These are phyloP conservation scores for Blastobotrys arbuscula DNA, from an alignment of 1,139 yeast genomes.

Conservation along the genomic window DNA sequence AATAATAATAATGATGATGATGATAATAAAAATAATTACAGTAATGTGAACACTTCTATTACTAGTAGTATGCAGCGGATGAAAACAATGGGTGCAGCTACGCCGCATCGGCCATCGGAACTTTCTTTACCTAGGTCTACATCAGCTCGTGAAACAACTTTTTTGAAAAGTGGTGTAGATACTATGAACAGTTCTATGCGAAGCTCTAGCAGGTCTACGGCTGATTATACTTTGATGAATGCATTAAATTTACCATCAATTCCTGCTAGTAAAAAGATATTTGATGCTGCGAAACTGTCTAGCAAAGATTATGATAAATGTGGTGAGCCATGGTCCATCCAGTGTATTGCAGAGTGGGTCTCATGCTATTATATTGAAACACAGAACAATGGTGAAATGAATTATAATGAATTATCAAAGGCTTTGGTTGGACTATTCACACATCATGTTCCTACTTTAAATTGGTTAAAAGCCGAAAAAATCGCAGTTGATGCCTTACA, in stretches of 20 bases:
- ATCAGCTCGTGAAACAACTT: slow-evolving; percentile 2
- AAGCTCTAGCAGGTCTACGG: slow-evolving; percentile 24
- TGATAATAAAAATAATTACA: neutral
- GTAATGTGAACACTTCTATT: neutral
- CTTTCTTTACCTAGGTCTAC: slow-evolving; percentile 4
- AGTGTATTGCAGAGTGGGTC: slow-evolving; percentile 38
- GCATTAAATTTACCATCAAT: slow-evolving; percentile 32
- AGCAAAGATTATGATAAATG: slow-evolving; percentile 39
- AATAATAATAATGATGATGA: neutral
- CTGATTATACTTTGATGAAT: slow-evolving; percentile 26
- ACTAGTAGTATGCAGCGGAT: slow-evolving; percentile 5
- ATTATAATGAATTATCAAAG: slow-evolving; percentile 27
- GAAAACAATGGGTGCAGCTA: slow-evolving; percentile 6
- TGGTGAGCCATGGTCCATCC: slow-evolving; percentile 46
- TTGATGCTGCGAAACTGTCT: slow-evolving; percentile 41
- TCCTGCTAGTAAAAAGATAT: slow-evolving; percentile 29
- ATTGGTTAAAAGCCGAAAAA: slow-evolving; percentile 52
- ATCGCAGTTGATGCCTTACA: slow-evolving; percentile 49
- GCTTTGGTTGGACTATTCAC: slow-evolving; percentile 50
- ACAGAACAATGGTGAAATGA: slow-evolving; percentile 42
- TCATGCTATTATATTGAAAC: slow-evolving; percentile 16
- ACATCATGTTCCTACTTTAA: slow-evolving; percentile 46
- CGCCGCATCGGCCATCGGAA: slow-evolving; percentile 2
- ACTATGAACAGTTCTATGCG: slow-evolving; percentile 16
- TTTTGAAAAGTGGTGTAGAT: neutral